Evolutionary conservation across 306 rosid species (phyloP).

Genomic region (Senna siamea): DNA sequence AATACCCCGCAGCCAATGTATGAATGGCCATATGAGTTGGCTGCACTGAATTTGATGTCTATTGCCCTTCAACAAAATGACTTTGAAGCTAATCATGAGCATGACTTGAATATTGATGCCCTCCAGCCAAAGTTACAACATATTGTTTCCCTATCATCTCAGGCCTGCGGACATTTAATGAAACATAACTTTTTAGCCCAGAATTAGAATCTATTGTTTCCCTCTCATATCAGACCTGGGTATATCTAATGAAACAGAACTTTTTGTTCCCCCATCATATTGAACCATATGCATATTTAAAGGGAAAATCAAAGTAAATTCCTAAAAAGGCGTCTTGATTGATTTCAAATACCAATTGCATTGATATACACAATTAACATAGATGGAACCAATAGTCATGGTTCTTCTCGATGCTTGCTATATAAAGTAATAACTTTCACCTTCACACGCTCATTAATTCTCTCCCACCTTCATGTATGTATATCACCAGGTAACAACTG

Average conservation of each 20-base stretch:
- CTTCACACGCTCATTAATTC: neutral
- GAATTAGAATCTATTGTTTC: neutral
- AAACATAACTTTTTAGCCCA: neutral
- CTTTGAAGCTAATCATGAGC: neutral
- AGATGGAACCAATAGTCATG: neutral
- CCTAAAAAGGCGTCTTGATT: neutral
- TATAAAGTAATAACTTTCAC: neutral
- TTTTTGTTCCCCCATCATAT: too few relatives aligned
- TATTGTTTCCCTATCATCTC: neutral
- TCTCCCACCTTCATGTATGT: neutral
- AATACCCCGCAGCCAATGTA: neutral
- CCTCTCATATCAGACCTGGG: neutral
- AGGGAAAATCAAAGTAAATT: too few relatives aligned
- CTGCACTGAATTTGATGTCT: neutral
- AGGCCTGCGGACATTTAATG: neutral
- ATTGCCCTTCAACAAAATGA: neutral
- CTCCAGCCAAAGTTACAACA: neutral
- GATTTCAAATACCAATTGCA: neutral
- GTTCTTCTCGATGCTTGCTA: neutral
- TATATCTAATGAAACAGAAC: neutral
- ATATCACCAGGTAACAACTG: neutral
- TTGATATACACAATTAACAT: neutral
- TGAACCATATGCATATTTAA: too few relatives aligned
- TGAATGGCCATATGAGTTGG: neutral
- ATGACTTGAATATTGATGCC: neutral